Base-by-base conservation (phyloP, 2,329 filamentous ascomycete species). In the Stachybotrys chlorohalonatus region DNA sequence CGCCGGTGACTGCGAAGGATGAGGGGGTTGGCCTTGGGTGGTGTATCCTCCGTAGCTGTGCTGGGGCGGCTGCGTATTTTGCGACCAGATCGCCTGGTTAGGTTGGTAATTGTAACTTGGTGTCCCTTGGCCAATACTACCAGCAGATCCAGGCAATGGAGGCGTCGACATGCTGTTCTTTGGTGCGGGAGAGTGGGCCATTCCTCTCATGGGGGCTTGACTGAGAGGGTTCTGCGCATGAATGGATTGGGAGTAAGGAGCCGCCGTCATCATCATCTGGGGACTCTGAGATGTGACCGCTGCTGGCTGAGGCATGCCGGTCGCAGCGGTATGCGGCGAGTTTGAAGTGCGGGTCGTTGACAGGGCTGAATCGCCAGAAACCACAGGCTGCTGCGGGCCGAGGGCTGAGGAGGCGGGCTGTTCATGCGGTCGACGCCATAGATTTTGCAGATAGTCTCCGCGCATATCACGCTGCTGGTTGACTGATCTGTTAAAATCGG, bases 401-500 rank as follows among this genome's bases (percentile, higher is more conserved):
- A 77, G 68, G 59, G 61, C 73, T 42, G 74, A 76, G 52, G 75
- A 73, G 54, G 73, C 68, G 31, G 89, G 85, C 56, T 87, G 84
- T 66, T 96, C 90, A 60, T 95, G 91, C 11, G 89, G 86, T 57
- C 88, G 82, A 59, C 87, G 83, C 88, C 92, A 97, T 60, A 91
- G 81, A 54, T 84, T 85, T 54, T 93, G 85, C 59, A 95, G 77
- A 61, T 90, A 95, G 56, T 92, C 86, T 56, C 79, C 82, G 56
- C 94, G 87, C 71, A 88, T 86, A 46, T 84, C 84, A 56, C 93
- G 86, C 69, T 92, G 87, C 62, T 88, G 82, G 64, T 88, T 90
- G 52, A 97, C 78, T 50, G 82, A 81, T 63, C 94, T 90, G 74
- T 93, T 97, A 74, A 87, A 95, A 62, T 97, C 93, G 55, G 90